Evolutionary conservation across 305 asterid genomes (phyloP), one percentile per base, ranked within the genome.

Genomic region (Plantago lanceolata): DNA sequence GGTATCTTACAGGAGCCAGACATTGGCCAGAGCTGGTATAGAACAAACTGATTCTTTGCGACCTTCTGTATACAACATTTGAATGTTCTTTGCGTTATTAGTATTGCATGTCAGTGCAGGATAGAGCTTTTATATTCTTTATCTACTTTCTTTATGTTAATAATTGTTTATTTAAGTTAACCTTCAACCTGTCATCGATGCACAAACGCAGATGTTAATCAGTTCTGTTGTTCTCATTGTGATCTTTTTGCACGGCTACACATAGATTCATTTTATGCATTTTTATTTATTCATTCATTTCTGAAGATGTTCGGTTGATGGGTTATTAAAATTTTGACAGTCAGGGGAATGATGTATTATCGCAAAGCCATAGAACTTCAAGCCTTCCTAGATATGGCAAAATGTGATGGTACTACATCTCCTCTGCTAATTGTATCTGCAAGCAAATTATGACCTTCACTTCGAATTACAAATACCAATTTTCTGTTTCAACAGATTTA

Each of bases 291-390:
- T 33, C 40, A 33, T 33, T 33, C 40, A 33, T 33, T 33, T 40
- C 45, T 40, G 45, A 40, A 40, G 45, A 15, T 64, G 48, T 40
- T 69, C 28, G 43, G 48, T 64, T 76, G 62, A 70, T 75, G 61
- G 66, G 53, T 63, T 68, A 44, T 61, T 48, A 66, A 24, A 61
- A 71, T 71, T 68, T 51, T 72, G 72, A 45, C 90, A 94, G 99
- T 94, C 56, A 79, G 99, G 73, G 97, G 99, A 70, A 94, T 94
- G 99, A 94, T 94, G 99, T 94, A 94, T 69, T 94, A 94, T 68
- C 95, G 99, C 68, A 88, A 78, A 85, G 99, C 99, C 68, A 81
- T 94, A 20, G 97, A 90, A 70, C 97, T 94, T 70, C 99, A 94
- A 79, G 90, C 97, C 40, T 90, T 90, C 79, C 97, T 90, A 68